Base-by-base conservation (phyloP, 2,329 filamentous ascomycete species). In the Seiridium unicorne region DNA sequence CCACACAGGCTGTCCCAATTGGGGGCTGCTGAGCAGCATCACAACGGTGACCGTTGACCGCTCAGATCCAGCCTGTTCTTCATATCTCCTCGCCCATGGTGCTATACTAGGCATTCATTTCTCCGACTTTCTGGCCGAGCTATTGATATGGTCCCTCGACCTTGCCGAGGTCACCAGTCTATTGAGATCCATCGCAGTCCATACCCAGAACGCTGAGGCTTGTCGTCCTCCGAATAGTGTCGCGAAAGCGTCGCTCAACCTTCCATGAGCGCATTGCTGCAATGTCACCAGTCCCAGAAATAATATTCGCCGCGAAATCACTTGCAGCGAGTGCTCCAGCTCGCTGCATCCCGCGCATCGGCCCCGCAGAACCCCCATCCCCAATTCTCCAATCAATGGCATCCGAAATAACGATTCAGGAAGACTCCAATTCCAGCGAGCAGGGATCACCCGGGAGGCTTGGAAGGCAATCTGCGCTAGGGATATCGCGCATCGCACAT, bases 341-440 rank as follows among this genome's bases (percentile, higher is more conserved):
- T 10, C 32, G 42, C 54, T 57, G 54, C 54, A 57, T 57, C 54
- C 54, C 54, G 44, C 54, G 38, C 31, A 44, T 57, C 42, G 40
- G 54, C 42, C 54, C 54, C 54, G 54, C 54, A 57, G 38, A 57
- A 46, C 42, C 54, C 54, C 54, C 54, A 46, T 57, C 44, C 49
- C 35, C 44, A 35, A 47, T 57, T 57, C 54, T 57, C 54, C 54
- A 57, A 57, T 57, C 54, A 57, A 9, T 10, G 40, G 11, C 54
- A 35, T 48, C 11, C 35, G 11, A 57, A 57, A 34, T 26, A 35
- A 57, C 54, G 34, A 57, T 57, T 57, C 54, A 57, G 54, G 54
- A 57, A 57, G 54, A 57, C 31, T 35, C 44, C 44, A 57, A 57
- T 57, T 47, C 42, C 31, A 32, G 10, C 13, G 40, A 36, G 42